Base-by-base conservation (phyloP, 371 early-diverging fungal genomes). In the Mortierella sp. region DNA sequence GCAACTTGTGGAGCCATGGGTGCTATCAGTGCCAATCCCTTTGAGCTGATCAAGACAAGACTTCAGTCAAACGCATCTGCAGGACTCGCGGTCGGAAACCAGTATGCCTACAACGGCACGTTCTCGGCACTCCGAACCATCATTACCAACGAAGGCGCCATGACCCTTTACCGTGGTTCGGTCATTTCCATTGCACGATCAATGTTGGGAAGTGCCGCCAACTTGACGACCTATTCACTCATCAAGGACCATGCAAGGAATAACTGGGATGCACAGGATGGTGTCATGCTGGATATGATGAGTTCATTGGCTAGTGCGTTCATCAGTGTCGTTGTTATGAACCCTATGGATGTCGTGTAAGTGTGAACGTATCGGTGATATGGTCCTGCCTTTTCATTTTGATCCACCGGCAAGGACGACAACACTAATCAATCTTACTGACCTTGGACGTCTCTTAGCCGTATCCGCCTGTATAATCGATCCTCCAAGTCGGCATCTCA, bases 401-500 rank as follows among this genome's bases (percentile, higher is more conserved):
- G 34, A 10, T 10, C 7, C 4, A 34, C 34, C 10, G 34, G 10
- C 34, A 34, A 34, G 4, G 34, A 34, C 34, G n/a, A n/a, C n/a
- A 21, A 14, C 43, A 23, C n/a, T 41, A 2, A 9, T 19, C 18
- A 21, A 8, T 27, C 43, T 34, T 62, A 39, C 39, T 39, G 39
- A 39, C 39, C 39, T n/a, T n/a, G n/a, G n/a, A n/a, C n/a, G n/a
- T n/a, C n/a, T n/a, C n/a, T 27, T 59, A 79, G 79, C 34, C 81
- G 90, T 16, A 91, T 90, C 30, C 84, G 91, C 34, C 86, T 86
- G 57, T 91, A 90, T 67, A 91, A 91, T 63, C 86, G 89, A 58
- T 83, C 87, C 69, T 78, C 59, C 60, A 83, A 67, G 80, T 87
- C 62, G 58, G 72, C 68, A 78, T 86, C 58, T 9, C 70, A 57